A percentile compares a stretch with the other conserved stretches of the same genome.
phyloP scores from a whole-genome alignment of 2,329 filamentous ascomycete species.

The Alternaria triticimaculans region DNA sequence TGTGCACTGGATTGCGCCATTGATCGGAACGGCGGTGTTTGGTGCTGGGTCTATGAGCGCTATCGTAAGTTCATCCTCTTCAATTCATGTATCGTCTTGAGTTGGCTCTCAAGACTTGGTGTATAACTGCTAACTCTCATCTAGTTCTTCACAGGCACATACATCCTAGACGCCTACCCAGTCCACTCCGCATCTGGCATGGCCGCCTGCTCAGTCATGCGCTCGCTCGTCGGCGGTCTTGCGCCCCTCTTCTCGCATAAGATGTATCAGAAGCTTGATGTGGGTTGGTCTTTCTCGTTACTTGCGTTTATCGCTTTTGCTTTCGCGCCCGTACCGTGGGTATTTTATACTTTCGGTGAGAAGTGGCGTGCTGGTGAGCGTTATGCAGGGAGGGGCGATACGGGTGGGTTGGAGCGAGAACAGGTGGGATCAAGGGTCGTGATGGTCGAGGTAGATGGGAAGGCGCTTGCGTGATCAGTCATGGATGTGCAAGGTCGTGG shows the following conservation, averaged over 20 bases:
- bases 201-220: conserved; percentile 63
- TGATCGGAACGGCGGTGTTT: conserved; percentile 26
- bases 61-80: background rate
- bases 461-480: background rate
- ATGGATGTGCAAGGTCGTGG: background rate
- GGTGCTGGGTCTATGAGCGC: background rate
- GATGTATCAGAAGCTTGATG: conserved; percentile 65
- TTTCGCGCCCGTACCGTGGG: conserved; percentile 50
- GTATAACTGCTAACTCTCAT: background rate
- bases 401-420: background rate
- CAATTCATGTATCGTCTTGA: background rate
- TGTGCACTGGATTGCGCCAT: conserved; percentile 35
- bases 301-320: conserved; percentile 58
- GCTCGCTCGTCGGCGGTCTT: conserved; percentile 61
- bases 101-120: background rate
- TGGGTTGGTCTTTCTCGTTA: conserved; percentile 65
- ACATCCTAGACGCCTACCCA: conserved; percentile 66
- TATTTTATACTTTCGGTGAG: conserved; percentile 54
- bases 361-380: background rate
- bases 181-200: conserved; percentile 54
- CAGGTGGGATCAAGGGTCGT: background rate
- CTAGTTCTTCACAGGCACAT: conserved; percentile 53
- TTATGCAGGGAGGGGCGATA: background rate
- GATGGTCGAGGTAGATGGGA: background rate
- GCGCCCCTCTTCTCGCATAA: conserved; percentile 63